phyloP scores from a whole-genome alignment of 805 yeast genomes.

The Suhomyces emberorum region DNA sequence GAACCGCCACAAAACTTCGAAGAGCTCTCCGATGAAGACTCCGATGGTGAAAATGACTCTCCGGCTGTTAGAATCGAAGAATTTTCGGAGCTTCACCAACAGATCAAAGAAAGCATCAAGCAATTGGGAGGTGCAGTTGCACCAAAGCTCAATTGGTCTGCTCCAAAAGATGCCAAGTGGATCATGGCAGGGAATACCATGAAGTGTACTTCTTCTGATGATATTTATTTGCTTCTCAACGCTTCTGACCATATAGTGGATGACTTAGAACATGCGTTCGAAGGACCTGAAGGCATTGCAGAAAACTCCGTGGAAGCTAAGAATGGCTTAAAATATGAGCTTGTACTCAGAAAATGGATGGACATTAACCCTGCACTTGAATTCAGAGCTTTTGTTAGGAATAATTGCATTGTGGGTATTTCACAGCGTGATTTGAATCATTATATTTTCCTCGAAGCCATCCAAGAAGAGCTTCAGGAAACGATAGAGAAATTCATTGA shows the following conservation, averaged over 20 bases:
- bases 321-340: conserved; percentile 44
- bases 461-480: conserved; percentile 46
- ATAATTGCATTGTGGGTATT: conserved; percentile 62
- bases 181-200: conserved; percentile 74
- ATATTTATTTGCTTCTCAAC: conserved; percentile 75
- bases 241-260: conserved; percentile 86
- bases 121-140: conserved; percentile 57
- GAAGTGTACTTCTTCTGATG: conserved; percentile 68
- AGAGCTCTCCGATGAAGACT: conserved; percentile 20
- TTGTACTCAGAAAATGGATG: conserved; percentile 81
- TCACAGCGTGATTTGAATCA: conserved; percentile 85
- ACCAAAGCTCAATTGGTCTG: conserved; percentile 95
- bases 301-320: conserved; percentile 9
- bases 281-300: neutral
- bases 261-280: conserved; percentile 71
- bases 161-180: conserved; percentile 95
- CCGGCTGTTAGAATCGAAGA: conserved; percentile 29
- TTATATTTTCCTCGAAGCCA: conserved; percentile 62
- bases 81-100: conserved; percentile 60
- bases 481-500: conserved; percentile 56
- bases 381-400: conserved; percentile 78
- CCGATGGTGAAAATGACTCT: conserved; percentile 7
- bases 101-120: conserved; percentile 44
- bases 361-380: conserved; percentile 86
- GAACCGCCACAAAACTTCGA: no score